Percentiles rank a stretch among this genome's conserved stretches.
Conservation (phyloP, 202 grass and related monocot genomes). For the Eragrostis tef region DNA sequence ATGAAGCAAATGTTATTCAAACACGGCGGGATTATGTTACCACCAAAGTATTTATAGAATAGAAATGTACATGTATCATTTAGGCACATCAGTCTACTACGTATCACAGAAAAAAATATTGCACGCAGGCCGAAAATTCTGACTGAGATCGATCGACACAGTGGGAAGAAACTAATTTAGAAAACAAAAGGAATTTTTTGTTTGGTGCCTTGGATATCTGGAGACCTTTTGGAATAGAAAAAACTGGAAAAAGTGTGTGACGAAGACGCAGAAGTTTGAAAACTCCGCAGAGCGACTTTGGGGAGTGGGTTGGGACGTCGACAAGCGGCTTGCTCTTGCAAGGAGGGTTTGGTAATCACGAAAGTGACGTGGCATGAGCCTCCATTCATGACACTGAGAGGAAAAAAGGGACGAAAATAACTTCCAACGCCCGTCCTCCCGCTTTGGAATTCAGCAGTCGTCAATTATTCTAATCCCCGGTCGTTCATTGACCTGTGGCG, state of each 20-base stretch:
- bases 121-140: not conserved
- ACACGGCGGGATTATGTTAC: not conserved
- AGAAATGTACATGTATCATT: not conserved
- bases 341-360: constrained; percentile 38
- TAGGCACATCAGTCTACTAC: not conserved
- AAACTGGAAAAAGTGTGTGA: constrained; percentile 2
- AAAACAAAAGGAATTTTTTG: not conserved
- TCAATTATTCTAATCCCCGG: constrained; percentile 19
- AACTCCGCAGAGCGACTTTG: constrained; percentile 11
- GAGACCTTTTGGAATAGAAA: not conserved
- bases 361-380: constrained; percentile 13
- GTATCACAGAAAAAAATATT: not conserved
- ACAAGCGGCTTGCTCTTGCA: constrained; percentile 25
- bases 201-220: not conserved
- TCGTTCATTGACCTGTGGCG: constrained; percentile 26
- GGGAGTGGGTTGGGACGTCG: not conserved
- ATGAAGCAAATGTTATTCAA: not conserved
- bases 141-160: not conserved
- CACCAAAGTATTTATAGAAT: not conserved
- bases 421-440: not conserved
- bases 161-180: not conserved
- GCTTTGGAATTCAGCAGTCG: not conserved
- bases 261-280: constrained; percentile 29
- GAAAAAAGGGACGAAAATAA: not conserved
- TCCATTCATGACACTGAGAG: not conserved